Percentiles rank a stretch among this genome's conserved stretches.
Conservation (phyloP, 1,284 basidiomycete species). For the Phylloboletellus chloephorus region DNA sequence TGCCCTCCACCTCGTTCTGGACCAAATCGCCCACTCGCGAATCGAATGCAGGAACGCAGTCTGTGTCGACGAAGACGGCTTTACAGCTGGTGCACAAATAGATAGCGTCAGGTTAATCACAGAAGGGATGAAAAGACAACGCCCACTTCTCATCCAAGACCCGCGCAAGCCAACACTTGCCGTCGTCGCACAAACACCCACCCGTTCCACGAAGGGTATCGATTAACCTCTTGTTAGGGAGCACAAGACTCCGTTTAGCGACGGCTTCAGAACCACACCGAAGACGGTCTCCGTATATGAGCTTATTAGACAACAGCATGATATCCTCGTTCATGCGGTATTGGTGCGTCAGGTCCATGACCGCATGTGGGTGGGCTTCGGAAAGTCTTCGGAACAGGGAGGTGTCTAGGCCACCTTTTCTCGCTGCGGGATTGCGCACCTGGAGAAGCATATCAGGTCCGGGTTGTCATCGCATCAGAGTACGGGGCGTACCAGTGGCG, state of each 20-base stretch:
- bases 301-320: slow-evolving; percentile 86
- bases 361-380: slow-evolving; percentile 77
- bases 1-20: slow-evolving; percentile 82
- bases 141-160: slow-evolving; percentile 62
- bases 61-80: slow-evolving; percentile 93
- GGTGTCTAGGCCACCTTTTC: slow-evolving; percentile 80
- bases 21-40: slow-evolving; percentile 82
- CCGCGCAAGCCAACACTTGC: slow-evolving; percentile 66
- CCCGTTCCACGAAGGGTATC: slow-evolving; percentile 35
- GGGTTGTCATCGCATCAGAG: neutral
- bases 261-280: slow-evolving; percentile 74
- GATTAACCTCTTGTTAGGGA: slow-evolving; percentile 48
- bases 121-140: slow-evolving; percentile 2
- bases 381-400: slow-evolving; percentile 88
- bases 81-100: slow-evolving; percentile 52
- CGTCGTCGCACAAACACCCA: slow-evolving; percentile 27
- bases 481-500: slow-evolving; percentile 66
- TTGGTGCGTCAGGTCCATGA: slow-evolving; percentile 80
- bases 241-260: slow-evolving; percentile 51
- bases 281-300: slow-evolving; percentile 81
- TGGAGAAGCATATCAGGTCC: slow-evolving; percentile 28
- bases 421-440: slow-evolving; percentile 79
- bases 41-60: slow-evolving; percentile 69
- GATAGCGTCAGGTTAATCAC: neutral
- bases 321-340: slow-evolving; percentile 98